Base-by-base conservation (phyloP, 805 yeast species). In the Metschnikowia drakensbergensis region DNA sequence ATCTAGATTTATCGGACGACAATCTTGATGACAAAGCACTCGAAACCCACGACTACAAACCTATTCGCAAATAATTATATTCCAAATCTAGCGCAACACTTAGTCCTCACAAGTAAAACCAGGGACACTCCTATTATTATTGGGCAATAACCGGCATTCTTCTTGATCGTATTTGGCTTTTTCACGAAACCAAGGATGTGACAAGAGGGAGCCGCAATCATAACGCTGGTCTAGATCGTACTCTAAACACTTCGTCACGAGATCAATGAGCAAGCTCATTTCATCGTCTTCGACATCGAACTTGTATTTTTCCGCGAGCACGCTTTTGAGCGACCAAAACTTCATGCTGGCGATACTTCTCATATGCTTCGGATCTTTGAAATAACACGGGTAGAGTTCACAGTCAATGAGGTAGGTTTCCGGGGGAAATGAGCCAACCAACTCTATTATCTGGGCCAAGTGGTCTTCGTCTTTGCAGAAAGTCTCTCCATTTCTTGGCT, bases 381-480 rank as follows among this genome's bases (percentile, higher is more conserved):
- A 83, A 59, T 81, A 77, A 61, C 82, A 80, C 49, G 79, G 62
- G 6, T 87, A 66, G 72, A 39, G 51, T 38, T 83, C 75, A 64
- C 78, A 76, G 42, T 90, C 84, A 54, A 81, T 75, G 65, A 77
- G 72, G 46, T 85, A 64, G 58, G 84, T 61, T 42, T 75, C 71
- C 11, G 79, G 58, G 2, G 96, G 95, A 47, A 86, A 71, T 30
- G 79, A 75, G 1, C 95, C 92, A 45, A 88, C 63, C 13, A 88
- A 72, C 65, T 92, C 98, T 32, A 94, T 83, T 10, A 94, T 88
- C 65, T 94, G 98, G 0, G 98, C 98, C 58, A 94, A 76, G 65
- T 94, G 99, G 65, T 94, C 99, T 62, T 92, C 97, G 65, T 91
- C 96, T 61, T 91, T 91, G 42, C 83, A 65, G 67, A 88, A 92